Conservation (phyloP, 2,329 filamentous ascomycete genomes). For the Pyricularia grisea region DNA sequence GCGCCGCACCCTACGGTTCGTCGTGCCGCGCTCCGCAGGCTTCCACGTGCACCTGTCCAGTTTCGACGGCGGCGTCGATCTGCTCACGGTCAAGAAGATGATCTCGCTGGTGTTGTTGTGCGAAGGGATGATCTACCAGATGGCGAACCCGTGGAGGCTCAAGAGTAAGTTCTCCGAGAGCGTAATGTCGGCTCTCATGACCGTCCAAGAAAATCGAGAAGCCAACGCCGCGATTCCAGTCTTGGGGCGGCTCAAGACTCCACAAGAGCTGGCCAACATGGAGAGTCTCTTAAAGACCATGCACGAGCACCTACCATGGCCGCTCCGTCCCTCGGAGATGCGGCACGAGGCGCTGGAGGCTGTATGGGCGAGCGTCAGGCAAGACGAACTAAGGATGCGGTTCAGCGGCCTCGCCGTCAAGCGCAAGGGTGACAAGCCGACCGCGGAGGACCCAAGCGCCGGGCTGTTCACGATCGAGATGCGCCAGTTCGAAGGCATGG, state of each 20-base stretch:
- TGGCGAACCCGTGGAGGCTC: neutral
- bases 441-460: neutral
- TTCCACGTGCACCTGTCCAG: conserved; percentile 3
- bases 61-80: neutral
- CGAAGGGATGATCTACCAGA: neutral
- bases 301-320: neutral
- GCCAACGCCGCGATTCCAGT: neutral
- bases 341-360: neutral
- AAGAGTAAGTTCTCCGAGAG: neutral
- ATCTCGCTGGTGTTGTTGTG: neutral
- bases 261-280: neutral
- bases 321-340: neutral
- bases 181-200: neutral
- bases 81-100: conserved; percentile 1
- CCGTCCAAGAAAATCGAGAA: neutral
- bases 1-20: neutral
- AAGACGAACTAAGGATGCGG: neutral
- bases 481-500: neutral
- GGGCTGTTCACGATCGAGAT: neutral
- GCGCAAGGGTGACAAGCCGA: neutral
- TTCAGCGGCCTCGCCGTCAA: neutral
- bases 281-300: neutral
- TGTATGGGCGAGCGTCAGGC: neutral
- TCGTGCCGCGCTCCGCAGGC: neutral
- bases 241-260: neutral